Evolutionary conservation across 2,329 filamentous ascomycete genomes (phyloP).

Genomic region (Calonectria pteridis): DNA sequence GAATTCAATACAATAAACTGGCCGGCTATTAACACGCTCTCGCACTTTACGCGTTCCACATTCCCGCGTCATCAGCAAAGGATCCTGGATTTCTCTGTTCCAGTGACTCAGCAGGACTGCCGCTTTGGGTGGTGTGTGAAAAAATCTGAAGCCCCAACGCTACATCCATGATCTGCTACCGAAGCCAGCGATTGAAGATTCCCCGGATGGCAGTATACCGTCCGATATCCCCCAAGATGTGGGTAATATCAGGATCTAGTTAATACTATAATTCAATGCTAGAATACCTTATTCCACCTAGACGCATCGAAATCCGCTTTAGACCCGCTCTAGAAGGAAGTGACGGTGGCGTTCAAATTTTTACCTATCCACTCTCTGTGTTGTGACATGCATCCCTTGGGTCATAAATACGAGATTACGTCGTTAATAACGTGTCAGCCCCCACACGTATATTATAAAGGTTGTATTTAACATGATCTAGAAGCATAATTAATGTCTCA

Average conservation of each 20-base stretch:
- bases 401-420: not conserved
- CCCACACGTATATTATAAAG: not conserved
- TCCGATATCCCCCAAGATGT: not conserved
- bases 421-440: not conserved
- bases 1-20: constrained; percentile 1
- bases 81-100: not conserved
- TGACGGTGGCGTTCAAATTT: not conserved
- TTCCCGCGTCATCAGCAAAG: not conserved
- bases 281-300: not conserved
- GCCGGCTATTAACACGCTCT: not conserved
- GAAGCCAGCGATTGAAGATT: not conserved
- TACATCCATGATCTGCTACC: not conserved
- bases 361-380: not conserved
- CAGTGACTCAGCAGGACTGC: not conserved
- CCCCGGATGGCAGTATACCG: not conserved
- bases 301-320: too few relatives aligned
- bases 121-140: too few relatives aligned
- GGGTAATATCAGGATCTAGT: not conserved
- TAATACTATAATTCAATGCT: not conserved
- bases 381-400: not conserved
- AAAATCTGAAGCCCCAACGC: not conserved
- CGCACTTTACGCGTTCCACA: not conserved
- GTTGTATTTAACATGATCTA: not conserved
- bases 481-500: not conserved
- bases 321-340: not conserved